phyloP scores from a whole-genome alignment of 202 grass and related monocot genomes.

The Miscanthus sacchariflorus region DNA sequence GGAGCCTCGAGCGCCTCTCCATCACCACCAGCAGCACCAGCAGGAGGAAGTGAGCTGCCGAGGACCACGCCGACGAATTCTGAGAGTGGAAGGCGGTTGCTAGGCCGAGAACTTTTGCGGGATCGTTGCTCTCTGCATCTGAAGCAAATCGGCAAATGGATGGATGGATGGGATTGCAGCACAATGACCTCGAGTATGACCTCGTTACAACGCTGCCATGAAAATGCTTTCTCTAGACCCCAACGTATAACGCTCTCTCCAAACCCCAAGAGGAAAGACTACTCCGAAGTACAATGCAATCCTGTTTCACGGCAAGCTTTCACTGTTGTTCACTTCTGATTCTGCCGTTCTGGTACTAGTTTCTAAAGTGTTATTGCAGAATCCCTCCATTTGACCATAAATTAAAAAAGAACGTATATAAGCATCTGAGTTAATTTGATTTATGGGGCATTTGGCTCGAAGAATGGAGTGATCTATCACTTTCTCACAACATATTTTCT shows the following conservation, averaged over 20 bases:
- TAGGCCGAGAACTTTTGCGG: not conserved
- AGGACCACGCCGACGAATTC: not conserved
- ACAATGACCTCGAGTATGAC: not conserved
- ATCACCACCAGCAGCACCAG: constrained; percentile 63
- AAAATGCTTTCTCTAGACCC: constrained; percentile 20
- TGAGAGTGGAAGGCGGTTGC: not conserved
- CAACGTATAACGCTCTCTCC: not conserved
- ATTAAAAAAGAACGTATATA: not conserved
- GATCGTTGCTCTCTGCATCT: not conserved
- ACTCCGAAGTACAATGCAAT: not conserved
- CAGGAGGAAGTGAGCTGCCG: constrained; percentile 65
- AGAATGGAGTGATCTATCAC: not conserved
- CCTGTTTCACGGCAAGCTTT: constrained; percentile 11
- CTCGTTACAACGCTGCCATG: constrained; percentile 1
- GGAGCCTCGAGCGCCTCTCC: constrained; percentile 78
- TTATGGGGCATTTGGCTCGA: not conserved
- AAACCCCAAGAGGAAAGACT: not conserved
- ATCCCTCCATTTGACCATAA: not conserved
- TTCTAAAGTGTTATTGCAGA: not conserved
- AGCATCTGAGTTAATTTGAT: not conserved
- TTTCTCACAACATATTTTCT: not conserved
- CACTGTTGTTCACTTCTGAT: constrained; percentile 10
- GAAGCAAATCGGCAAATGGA: not conserved
- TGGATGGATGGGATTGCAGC: not conserved
- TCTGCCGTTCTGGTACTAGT: not conserved